Conservation (phyloP, 768 basidiomycete species). For the Hericium rajendrae region DNA sequence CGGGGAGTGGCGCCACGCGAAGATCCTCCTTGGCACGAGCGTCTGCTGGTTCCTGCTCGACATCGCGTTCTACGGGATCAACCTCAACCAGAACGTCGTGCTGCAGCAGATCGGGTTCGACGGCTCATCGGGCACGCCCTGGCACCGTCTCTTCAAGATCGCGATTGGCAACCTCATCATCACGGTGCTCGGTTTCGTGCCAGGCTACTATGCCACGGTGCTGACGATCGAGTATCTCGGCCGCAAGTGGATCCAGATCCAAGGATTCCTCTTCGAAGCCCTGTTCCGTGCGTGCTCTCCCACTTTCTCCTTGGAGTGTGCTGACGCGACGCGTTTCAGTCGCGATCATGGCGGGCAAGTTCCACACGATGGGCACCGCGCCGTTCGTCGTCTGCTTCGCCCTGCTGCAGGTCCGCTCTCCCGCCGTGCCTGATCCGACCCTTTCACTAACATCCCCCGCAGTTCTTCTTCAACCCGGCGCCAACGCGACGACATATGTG, state of each 20-base stretch:
- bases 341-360: constrained; percentile 59
- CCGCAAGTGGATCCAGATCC: constrained; percentile 66
- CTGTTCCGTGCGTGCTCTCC: constrained; percentile 42
- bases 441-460: constrained; percentile 2
- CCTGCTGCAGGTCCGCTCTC: constrained; percentile 40
- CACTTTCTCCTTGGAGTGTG: neutral
- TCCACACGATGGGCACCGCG: constrained; percentile 42
- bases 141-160: constrained; percentile 59
- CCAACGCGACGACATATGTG: constrained; percentile 57
- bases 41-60: constrained; percentile 71
- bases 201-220: constrained; percentile 64
- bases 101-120: constrained; percentile 63
- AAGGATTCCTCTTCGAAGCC: constrained; percentile 63
- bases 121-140: constrained; percentile 44
- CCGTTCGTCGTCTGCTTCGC: constrained; percentile 68
- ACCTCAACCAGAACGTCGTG: constrained; percentile 70
- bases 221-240: constrained; percentile 66
- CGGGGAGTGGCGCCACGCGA: constrained; percentile 61
- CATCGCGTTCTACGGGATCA: constrained; percentile 75
- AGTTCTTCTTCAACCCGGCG: constrained; percentile 80
- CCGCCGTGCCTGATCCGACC: neutral
- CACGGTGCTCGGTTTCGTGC: constrained; percentile 67
- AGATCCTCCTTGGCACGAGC: constrained; percentile 58
- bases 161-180: constrained; percentile 63
- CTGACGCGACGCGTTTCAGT: constrained; percentile 26